Conservation (phyloP, 345 rosid genomes). For the Lumnitzera racemosa region DNA sequence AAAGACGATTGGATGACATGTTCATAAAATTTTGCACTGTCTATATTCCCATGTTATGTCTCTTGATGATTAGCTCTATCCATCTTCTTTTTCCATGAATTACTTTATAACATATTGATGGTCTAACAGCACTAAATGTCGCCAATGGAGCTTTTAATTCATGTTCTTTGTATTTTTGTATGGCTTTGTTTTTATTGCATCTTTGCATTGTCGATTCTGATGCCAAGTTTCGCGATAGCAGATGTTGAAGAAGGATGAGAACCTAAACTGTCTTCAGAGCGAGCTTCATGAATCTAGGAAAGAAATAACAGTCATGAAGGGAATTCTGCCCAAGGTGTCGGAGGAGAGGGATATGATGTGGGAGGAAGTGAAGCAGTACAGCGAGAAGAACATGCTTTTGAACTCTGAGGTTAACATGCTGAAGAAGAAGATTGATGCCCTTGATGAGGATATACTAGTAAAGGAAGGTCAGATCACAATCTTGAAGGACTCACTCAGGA, state of each 20-base stretch:
- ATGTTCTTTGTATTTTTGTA: no score
- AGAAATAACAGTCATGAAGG: slow-evolving; percentile 38
- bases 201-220: neutral
- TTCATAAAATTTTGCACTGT: no score
- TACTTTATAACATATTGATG: no score
- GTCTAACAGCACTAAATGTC: no score
- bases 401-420: slow-evolving; percentile 54
- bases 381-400: slow-evolving; percentile 80
- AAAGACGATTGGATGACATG: no score
- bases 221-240: slow-evolving; percentile 14
- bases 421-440: slow-evolving; percentile 58
- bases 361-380: slow-evolving; percentile 70
- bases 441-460: slow-evolving; percentile 71
- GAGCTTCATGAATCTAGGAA: slow-evolving; percentile 59
- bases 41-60: no score
- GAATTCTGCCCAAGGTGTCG: slow-evolving; percentile 58
- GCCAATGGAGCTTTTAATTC: no score
- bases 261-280: slow-evolving; percentile 31
- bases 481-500: slow-evolving; percentile 60
- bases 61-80: no score
- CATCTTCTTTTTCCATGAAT: no score
- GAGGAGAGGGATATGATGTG: slow-evolving; percentile 81
- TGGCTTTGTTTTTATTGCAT: neutral
- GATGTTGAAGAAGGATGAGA: slow-evolving; percentile 82
- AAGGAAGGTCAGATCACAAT: slow-evolving; percentile 95